phyloP scores from a whole-genome alignment of 192 early-diverging fungal genomes.

The Coemansia sp. region DNA sequence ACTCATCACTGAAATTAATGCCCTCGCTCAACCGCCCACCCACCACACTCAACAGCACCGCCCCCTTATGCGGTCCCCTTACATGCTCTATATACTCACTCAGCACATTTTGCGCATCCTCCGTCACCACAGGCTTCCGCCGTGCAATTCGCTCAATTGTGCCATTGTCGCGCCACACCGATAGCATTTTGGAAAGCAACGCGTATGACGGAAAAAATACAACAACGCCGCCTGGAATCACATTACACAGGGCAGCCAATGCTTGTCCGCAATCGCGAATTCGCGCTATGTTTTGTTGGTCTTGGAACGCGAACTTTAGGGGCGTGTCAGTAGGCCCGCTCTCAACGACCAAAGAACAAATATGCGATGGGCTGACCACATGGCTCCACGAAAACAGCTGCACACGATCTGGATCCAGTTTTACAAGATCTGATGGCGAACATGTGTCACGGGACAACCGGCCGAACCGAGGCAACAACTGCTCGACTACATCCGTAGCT shows the following conservation, averaged over 20 bases:
- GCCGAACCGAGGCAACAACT: constrained; percentile 20
- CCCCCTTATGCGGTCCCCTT: constrained; percentile 53
- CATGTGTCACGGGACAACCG: neutral
- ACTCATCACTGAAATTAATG: constrained; percentile 85
- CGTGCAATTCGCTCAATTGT: constrained; percentile 55
- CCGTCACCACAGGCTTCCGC: constrained; percentile 74
- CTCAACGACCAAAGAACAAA: constrained; percentile 66
- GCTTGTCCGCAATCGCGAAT: constrained; percentile 71
- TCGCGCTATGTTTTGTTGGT: constrained; percentile 19
- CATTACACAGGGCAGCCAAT: constrained; percentile 66
- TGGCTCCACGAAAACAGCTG: constrained; percentile 79
- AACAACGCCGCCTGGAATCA: constrained; percentile 83
- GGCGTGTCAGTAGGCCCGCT: constrained; percentile 63
- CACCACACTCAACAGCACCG: constrained; percentile 85
- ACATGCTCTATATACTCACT: constrained; percentile 61
- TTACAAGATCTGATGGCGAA: neutral
- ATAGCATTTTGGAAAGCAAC: constrained; percentile 64
- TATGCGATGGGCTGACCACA: constrained; percentile 74
- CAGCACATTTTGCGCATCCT: constrained; percentile 52
- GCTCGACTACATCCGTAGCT: constrained; percentile 55
- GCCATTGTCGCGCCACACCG: constrained; percentile 55
- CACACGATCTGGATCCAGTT: constrained; percentile 43
- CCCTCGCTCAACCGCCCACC: constrained; percentile 92
- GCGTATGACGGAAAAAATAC: constrained; percentile 85
- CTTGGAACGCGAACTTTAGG: constrained; percentile 65